Evolutionary conservation across 139 green algal genomes (phyloP).

Genomic region (Chlorella sp.): DNA sequence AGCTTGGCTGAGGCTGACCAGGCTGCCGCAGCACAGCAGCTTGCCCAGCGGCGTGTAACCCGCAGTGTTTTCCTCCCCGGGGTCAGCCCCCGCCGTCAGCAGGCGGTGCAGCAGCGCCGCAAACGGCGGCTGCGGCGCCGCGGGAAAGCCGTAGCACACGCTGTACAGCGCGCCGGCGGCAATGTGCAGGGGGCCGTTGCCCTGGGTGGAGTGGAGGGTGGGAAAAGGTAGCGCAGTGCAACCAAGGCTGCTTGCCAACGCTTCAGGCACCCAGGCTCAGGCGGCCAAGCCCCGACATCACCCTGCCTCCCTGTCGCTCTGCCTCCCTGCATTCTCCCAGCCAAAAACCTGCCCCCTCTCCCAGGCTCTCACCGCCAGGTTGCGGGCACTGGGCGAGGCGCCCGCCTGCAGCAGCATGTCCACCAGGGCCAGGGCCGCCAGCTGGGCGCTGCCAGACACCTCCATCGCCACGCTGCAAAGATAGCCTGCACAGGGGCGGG

Average conservation of each 20-base stretch:
- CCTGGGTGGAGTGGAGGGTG: background rate
- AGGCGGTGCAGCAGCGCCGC: constrained; percentile 14
- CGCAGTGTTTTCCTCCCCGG: background rate
- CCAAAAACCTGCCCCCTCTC: too few relatives aligned
- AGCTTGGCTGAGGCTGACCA: too few relatives aligned
- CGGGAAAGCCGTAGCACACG: too few relatives aligned
- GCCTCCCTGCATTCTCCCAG: too few relatives aligned
- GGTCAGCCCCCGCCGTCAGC: background rate
- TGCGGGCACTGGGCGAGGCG: background rate
- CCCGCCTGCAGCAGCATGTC: constrained; percentile 3
- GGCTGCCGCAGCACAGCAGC: constrained; percentile 4
- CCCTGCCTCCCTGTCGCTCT: too few relatives aligned
- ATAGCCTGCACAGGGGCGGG: background rate
- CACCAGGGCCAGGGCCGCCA: background rate
- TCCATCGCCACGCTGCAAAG: background rate
- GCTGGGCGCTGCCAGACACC: too few relatives aligned
- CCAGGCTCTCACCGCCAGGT: too few relatives aligned
- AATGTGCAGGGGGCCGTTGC: background rate
- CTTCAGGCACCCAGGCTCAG: too few relatives aligned
- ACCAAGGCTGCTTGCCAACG: too few relatives aligned
- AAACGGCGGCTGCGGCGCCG: background rate
- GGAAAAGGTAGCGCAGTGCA: background rate
- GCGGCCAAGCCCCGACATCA: too few relatives aligned
- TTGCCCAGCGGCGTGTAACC: background rate
- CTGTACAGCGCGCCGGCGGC: background rate